Conservation (phyloP, 2,329 filamentous ascomycete species). For the Microsporum canis region DNA sequence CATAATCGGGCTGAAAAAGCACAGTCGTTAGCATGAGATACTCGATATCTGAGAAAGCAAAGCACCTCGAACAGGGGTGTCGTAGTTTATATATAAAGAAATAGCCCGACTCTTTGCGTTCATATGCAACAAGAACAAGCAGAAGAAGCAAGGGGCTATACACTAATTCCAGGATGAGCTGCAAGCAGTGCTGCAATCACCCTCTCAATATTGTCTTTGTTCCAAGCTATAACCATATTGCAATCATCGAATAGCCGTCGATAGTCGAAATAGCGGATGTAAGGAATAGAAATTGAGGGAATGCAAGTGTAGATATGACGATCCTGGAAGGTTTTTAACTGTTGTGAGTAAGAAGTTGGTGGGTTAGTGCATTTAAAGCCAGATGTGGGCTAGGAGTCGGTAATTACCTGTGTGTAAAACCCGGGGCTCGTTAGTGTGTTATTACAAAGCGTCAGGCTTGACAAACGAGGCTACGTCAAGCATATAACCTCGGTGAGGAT, state of each 20-base stretch:
- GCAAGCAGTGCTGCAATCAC: constrained; percentile 22
- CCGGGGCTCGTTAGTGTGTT: neutral
- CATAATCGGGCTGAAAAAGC: constrained; percentile 34
- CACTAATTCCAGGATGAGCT: constrained; percentile 20
- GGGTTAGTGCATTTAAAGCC: neutral
- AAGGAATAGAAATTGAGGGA: too few species aligned
- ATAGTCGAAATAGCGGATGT: too few species aligned
- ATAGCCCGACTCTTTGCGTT: too few species aligned
- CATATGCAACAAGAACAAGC: neutral
- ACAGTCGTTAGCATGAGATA: neutral
- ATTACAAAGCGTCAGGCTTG: neutral
- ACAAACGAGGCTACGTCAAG: neutral
- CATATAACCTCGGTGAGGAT: neutral
- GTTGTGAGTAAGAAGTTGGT: neutral
- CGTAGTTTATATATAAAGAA: too few species aligned
- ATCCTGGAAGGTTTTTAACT: neutral
- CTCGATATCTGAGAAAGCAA: too few species aligned
- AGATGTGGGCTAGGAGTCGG: neutral
- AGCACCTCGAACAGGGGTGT: too few species aligned
- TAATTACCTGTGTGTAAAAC: neutral
- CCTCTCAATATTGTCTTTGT: constrained; percentile 17
- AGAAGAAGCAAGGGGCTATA: constrained; percentile 8
- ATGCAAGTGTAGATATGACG: too few species aligned
- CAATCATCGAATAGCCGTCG: too few species aligned
- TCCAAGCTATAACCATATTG: constrained; percentile 23